Base-by-base conservation (phyloP, 83 land plant genomes). In the Picea engelmannii region DNA sequence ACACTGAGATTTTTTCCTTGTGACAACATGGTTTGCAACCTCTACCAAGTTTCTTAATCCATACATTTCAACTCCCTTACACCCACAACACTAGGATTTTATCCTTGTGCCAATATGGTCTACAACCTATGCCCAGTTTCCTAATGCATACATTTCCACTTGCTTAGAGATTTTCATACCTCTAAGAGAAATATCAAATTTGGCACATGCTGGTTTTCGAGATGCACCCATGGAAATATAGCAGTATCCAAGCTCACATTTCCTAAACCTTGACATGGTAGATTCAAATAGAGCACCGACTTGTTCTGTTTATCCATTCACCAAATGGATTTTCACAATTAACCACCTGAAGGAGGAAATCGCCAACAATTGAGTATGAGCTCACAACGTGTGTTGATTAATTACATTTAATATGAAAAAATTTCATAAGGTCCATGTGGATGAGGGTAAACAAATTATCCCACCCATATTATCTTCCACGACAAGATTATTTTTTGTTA, bases 401-500 rank as follows among this genome's bases (percentile, higher is more conserved):
- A 62, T 55, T 20, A 17, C 80, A 15, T 78, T 61, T 78, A 35
- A 55, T 70, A 52, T 70, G 6, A 67, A 75, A 9, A 77, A 82
- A 5, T 31, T 67, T 63, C 62, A 59, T 15, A 71, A 58, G 25
- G n/a, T 71, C 83, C 79, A 60, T 25, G 21, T 60, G 3, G 20
- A 55, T 12, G 25, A 55, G 21, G 47, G 52, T 31, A 74, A 27
- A 24, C 24, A 60, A 23, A 62, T 60, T 25, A 73, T 38, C 25
- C 23, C 66, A 17, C 31, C 64, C 82, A 16, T 49, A 35, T 25
- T 25, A 18, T 44, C 49, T n/a, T 82, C 77, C 78, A 67, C 81
- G 67, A 66, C 82, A 83, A 83, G 84, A 81, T 81, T 76, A 80
- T 83, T 64, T n/a, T 62, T 35, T 42, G 61, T 20, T 66, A 67